phyloP scores from a whole-genome alignment of 768 basidiomycete species.

The Leccinum subtestaceum region DNA sequence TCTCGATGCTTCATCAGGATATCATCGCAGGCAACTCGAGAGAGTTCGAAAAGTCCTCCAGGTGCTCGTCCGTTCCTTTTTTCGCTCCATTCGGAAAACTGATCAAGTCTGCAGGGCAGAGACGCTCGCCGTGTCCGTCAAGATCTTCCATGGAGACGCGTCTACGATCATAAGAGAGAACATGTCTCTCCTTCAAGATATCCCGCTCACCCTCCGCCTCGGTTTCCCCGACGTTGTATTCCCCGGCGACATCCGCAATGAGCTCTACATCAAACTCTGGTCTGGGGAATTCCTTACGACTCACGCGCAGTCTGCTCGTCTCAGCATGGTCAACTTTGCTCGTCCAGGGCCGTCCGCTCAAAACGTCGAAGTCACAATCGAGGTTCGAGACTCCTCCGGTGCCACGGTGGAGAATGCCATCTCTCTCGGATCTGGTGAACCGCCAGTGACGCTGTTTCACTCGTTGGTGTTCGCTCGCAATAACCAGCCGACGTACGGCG shows the following conservation, averaged over 20 bases:
- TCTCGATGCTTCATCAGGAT: constrained; percentile 94
- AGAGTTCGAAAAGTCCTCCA: constrained; percentile 79
- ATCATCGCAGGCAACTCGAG: constrained; percentile 77
- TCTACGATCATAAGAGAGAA: constrained; percentile 77
- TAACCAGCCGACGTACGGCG: constrained; percentile 87
- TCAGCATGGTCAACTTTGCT: constrained; percentile 55
- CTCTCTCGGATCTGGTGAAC: constrained; percentile 83
- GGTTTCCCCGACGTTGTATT: constrained; percentile 97
- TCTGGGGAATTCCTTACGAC: constrained; percentile 78
- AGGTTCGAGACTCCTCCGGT: constrained; percentile 77
- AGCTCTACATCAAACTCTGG: constrained; percentile 96
- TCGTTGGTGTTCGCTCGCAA: constrained; percentile 91
- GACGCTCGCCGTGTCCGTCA: constrained; percentile 77
- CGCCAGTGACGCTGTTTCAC: constrained; percentile 72
- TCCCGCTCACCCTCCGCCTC: constrained; percentile 79
- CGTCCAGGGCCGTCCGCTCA: constrained; percentile 50
- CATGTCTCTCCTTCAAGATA: constrained; percentile 75
- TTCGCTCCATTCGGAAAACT: not conserved
- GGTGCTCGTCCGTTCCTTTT: constrained; percentile 44
- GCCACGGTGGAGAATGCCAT: constrained; percentile 66
- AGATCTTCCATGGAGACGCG: constrained; percentile 83
- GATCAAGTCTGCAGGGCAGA: constrained; percentile 61
- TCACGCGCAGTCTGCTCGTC: constrained; percentile 51
- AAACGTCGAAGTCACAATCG: constrained; percentile 85
- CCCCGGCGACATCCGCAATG: constrained; percentile 89